phyloP scores from a whole-genome alignment of 345 rosid genomes.

The Gynandropsis gynandra region DNA sequence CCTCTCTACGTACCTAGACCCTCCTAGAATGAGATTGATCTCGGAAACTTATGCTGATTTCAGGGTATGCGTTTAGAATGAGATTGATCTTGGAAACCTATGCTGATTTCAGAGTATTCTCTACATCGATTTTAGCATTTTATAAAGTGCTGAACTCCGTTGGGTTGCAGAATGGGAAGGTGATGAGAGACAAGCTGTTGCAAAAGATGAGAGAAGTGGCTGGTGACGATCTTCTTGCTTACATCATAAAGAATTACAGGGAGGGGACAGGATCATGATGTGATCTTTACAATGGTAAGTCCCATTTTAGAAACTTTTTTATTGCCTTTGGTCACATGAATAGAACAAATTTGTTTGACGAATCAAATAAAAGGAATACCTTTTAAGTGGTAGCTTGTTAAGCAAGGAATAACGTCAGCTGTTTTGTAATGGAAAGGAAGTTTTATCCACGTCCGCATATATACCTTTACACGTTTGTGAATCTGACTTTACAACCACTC shows the following conservation, averaged over 20 bases:
- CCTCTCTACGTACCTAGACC: slow-evolving; percentile 45
- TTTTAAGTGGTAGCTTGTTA: too few species aligned
- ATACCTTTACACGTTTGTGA: slow-evolving; percentile 26
- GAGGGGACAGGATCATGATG: slow-evolving; percentile 16
- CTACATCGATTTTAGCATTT: neutral
- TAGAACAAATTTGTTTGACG: too few species aligned
- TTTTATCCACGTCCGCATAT: slow-evolving; percentile 18
- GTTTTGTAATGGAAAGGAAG: neutral
- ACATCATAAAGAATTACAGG: slow-evolving; percentile 27
- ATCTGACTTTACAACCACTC: too few species aligned
- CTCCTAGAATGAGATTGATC: slow-evolving; percentile 34
- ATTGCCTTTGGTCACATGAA: too few species aligned
- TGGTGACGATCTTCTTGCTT: slow-evolving; percentile 25
- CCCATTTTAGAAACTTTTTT: too few species aligned
- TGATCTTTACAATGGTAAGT: neutral
- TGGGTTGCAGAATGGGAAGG: slow-evolving; percentile 25
- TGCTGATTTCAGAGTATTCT: slow-evolving; percentile 37
- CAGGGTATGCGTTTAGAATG: slow-evolving; percentile 26
- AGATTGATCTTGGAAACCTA: slow-evolving; percentile 23
- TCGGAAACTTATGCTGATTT: slow-evolving; percentile 36
- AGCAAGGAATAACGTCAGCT: slow-evolving; percentile 15
- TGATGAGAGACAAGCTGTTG: slow-evolving; percentile 23
- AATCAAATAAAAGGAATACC: too few species aligned
- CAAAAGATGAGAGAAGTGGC: slow-evolving; percentile 28
- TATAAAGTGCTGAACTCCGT: neutral